Evolutionary conservation across 164 flowering plant species (phyloP).

Genomic region (Berberis thunbergii): DNA sequence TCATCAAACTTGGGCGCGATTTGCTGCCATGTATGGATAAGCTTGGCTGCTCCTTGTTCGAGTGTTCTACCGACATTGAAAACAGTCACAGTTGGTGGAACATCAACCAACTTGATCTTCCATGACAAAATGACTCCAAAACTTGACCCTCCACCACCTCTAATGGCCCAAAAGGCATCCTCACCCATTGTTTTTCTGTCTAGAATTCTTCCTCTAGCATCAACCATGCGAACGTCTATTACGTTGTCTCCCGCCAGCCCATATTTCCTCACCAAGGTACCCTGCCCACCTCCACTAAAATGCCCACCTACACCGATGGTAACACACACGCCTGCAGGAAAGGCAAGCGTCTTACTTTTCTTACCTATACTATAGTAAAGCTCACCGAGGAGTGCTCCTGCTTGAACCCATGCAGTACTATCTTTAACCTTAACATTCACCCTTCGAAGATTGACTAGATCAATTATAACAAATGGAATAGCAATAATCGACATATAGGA

Average conservation of each 20-base stretch:
- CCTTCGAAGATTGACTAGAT: neutral
- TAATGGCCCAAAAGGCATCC: slow-evolving; percentile 5
- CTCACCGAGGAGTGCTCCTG: neutral
- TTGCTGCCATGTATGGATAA: slow-evolving; percentile 5
- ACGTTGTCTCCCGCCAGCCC: slow-evolving; percentile 1
- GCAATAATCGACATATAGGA: neutral
- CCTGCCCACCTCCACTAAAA: slow-evolving; percentile 6
- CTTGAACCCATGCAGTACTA: slow-evolving; percentile 3
- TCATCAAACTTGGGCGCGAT: neutral
- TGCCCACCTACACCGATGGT: slow-evolving; percentile 6
- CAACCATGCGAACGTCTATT: neutral
- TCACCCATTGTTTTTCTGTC: slow-evolving; percentile 3
- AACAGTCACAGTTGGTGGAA: slow-evolving; percentile 5
- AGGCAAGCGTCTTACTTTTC: slow-evolving; percentile 1
- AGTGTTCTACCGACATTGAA: neutral
- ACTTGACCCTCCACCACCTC: slow-evolving; percentile 1
- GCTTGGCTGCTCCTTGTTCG: slow-evolving; percentile 3
- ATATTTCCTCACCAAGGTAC: slow-evolving; percentile 5
- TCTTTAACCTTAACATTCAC: slow-evolving; percentile 1
- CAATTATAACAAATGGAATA: too few relatives aligned
- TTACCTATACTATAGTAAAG: slow-evolving; percentile 1
- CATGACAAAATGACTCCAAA: slow-evolving; percentile 5
- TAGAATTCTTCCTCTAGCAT: neutral
- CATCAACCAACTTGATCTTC: slow-evolving; percentile 4
- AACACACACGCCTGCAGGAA: neutral